Conservation (phyloP, 306 rosid species). For the Casuarina cunninghamiana region DNA sequence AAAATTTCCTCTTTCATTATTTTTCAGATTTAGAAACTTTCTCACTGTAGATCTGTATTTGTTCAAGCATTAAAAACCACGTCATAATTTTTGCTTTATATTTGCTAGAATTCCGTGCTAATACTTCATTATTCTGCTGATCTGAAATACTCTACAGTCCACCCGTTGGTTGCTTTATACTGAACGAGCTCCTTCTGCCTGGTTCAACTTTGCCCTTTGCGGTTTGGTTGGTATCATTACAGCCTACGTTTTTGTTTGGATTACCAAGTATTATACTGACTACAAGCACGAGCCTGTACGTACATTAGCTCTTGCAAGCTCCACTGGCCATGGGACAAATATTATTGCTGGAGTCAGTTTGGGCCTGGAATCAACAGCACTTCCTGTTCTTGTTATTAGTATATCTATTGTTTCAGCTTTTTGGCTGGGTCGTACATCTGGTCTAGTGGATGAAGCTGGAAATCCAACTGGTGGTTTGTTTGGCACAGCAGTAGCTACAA, state of each 20-base stretch:
- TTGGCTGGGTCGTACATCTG: constrained; percentile 89
- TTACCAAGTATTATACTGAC: constrained; percentile 93
- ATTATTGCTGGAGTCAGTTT: constrained; percentile 98
- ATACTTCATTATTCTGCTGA: constrained; percentile 22
- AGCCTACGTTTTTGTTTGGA: constrained; percentile 87
- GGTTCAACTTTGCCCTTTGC: constrained; percentile 97
- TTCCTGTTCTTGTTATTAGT: constrained; percentile 96
- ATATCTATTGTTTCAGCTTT: constrained; percentile 82
- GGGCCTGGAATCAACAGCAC: constrained; percentile 98
- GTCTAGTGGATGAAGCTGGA: constrained; percentile 84
- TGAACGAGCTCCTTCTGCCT: constrained; percentile 97
- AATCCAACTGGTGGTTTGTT: constrained; percentile 92
- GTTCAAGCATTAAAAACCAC: constrained; percentile 14
- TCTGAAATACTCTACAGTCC: constrained; percentile 59
- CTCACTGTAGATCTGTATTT: constrained; percentile 13
- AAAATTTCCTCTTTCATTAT: constrained; percentile 1
- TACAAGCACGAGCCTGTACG: constrained; percentile 99
- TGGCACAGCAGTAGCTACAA: constrained; percentile 99
- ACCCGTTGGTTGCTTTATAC: constrained; percentile 95
- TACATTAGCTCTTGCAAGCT: constrained; percentile 84
- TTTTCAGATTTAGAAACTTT: constrained; percentile 16
- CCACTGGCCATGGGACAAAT: constrained; percentile 97
- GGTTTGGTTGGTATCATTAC: constrained; percentile 94
- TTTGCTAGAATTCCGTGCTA: background rate
- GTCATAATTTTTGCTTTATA: constrained; percentile 18